Base-by-base conservation (phyloP, 352 stramenopile species). In the Pythium sukuiense region DNA sequence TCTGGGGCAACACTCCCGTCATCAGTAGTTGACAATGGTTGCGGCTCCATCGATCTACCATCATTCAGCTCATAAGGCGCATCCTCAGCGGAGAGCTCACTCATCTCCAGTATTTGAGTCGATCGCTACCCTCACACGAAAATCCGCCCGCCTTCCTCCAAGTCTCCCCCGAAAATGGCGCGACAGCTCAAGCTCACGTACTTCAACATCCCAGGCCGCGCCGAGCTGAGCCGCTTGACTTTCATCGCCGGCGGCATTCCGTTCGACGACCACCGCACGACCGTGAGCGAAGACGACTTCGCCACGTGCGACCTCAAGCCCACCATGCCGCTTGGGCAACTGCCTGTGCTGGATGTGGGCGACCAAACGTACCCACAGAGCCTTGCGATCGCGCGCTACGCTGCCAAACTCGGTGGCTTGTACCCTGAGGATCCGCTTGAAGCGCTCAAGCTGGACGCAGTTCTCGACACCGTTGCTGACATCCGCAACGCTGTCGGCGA, bases 301-400 rank as follows among this genome's bases (percentile, higher is more conserved):
- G n/a, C 26, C 11, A 43, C 43, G 3, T 46, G 61, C 32, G 46
- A 61, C 6, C 27, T 85, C 50, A 87, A 87, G 68, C 57, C 72
- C 1, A 69, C 37, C 1, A 45, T 78, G 16, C 80, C 81, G 4
- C 63, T 92, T 5, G 71, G 76, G 7, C 67, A 89, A 59, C 2
- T 87, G 30, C 80, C 81, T 2, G 50, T 79, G 14, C 60, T 92
- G 14, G 71, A 83, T 32, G 79, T 92, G 3, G 66, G 85, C 55
- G 78, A 74, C 0, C 59, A 74, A 2, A 71, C 53, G 18, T 80
- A 76, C 18, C 57, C 75, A 11, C 80, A 89, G 53, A 88, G 74
- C 32, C 75, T 90, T 52, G 81, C 81, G 7, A 85, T 90, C 30
- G 76, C 73, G 5, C 75, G 80, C 11, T 92, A 90, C 53, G 80